A percentile compares a stretch with the other conserved stretches of the same genome.
These are phyloP conservation scores for Mimosa pudica DNA, from an alignment of 306 rosid genomes.

Conservation along the genomic window DNA sequence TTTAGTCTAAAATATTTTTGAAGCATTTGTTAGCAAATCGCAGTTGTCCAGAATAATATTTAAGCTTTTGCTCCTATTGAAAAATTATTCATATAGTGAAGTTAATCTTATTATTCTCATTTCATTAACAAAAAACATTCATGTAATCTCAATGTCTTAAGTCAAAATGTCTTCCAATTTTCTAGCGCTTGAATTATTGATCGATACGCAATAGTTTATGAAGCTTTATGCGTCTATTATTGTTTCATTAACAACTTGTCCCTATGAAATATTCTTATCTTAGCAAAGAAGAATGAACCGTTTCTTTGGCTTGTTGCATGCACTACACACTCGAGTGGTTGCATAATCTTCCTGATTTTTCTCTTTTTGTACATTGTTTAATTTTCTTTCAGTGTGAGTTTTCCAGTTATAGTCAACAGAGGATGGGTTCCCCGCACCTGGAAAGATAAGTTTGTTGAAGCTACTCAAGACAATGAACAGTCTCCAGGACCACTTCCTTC, in stretches of 20 bases:
- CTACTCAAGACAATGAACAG: constrained; percentile 39
- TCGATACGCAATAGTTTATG: not conserved
- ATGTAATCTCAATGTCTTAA: not conserved
- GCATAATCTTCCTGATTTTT: constrained; percentile 24
- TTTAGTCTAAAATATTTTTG: constrained; percentile 23
- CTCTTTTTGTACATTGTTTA: constrained; percentile 31
- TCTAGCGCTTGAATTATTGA: not conserved
- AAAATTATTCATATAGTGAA: constrained; percentile 2
- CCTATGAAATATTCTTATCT: constrained; percentile 11
- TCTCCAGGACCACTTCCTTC: constrained; percentile 40
- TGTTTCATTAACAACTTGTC: not conserved
- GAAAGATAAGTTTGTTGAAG: constrained; percentile 67
- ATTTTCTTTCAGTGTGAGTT: constrained; percentile 57
- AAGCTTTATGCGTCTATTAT: not conserved
- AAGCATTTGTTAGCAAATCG: not conserved
- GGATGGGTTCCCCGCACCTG: constrained; percentile 98
- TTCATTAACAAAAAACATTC: constrained; percentile 18
- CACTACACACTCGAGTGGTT: constrained; percentile 15
- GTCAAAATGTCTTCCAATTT: not conserved
- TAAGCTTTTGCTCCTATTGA: constrained; percentile 20
- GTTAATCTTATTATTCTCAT: constrained; percentile 5
- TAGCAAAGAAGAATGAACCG: not conserved
- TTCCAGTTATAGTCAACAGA: constrained; percentile 80
- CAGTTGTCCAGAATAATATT: not conserved
- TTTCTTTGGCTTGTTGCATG: constrained; percentile 24